Base-by-base conservation (phyloP, 2,329 filamentous ascomycete genomes). In the Pseudocercospora eumusae region DNA sequence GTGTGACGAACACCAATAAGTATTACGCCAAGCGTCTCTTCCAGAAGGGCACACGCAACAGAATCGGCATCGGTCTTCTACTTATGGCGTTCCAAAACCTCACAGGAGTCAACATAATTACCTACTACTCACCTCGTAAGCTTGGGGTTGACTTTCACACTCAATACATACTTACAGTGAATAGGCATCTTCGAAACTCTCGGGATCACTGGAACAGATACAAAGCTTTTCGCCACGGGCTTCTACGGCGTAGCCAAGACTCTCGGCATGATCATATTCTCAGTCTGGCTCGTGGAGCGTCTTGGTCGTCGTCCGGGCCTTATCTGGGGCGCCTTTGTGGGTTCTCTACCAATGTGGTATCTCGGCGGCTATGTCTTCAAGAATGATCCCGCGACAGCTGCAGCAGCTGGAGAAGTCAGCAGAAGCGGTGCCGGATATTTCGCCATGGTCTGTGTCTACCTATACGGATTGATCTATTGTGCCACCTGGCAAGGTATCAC, bases 331-430 rank as follows among this genome's bases (percentile, higher is more conserved):
- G 82, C 80, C 0, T 70, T 80, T 11, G 75, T 78, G 6, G 82
- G 81, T 50, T 81, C 79, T 1, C 68, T 79, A 0, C 82, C 80
- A 40, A 78, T 84, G 65, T 83, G 64, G 64, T 63, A 79, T 76
- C 79, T 84, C 2, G 83, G 82, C 0, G 79, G 79, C 6, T 85
- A 84, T 63, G 82, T 84, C 42, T 81, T 82, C 71, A 79, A 80
- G 50, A 80, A 79, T 1, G 79, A 83, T 54, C 82, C 82, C 0
- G 77, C 79, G 8, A 75, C 69, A 1, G 78, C 79, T 21, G 81
- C 82, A 44, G 74, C 71, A 0, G 75, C 75, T 1, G 82, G 81
- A 7, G 72, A 75, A 11, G 69, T 79, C 1, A 74, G 77, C 5
- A 79, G 80, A 0, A 70, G 77, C 6, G 79, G 78, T 3, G 82